phyloP scores from a whole-genome alignment of 2,329 filamentous ascomycete species.

The Beauveria australis region DNA sequence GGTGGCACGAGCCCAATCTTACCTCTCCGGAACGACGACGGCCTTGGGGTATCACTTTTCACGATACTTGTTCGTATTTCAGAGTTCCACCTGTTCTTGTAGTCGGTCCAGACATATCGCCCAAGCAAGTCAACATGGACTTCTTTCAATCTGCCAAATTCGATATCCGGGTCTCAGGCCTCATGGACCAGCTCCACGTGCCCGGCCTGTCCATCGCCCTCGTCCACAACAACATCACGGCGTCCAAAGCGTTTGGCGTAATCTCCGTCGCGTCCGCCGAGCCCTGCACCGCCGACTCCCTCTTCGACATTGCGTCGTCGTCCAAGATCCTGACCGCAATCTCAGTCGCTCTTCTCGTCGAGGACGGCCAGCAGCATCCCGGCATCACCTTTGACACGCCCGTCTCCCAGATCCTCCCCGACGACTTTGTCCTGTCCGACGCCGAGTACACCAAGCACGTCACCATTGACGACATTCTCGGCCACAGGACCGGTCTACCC shows the following conservation, averaged over 20 bases:
- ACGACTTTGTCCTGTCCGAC: conserved; percentile 7
- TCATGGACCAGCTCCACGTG: conserved; percentile 6
- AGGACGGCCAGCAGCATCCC: neutral
- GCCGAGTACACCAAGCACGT: conserved; percentile 7
- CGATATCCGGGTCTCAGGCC: neutral
- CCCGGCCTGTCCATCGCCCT: conserved; percentile 3
- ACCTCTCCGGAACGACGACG: neutral
- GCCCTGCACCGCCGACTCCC: neutral
- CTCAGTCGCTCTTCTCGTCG: conserved; percentile 3
- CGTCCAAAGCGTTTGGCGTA: neutral
- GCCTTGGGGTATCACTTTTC: neutral
- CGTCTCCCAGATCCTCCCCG: neutral
- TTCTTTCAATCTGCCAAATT: neutral
- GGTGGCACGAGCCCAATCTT: neutral
- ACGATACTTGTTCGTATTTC: neutral
- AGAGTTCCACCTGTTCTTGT: too few species aligned
- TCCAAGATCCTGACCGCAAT: conserved; percentile 6
- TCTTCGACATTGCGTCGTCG: conserved; percentile 9
- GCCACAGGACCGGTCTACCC: conserved; percentile 7
- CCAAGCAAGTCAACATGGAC: neutral
- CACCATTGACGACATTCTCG: conserved; percentile 10
- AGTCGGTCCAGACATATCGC: neutral
- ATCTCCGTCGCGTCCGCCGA: neutral
- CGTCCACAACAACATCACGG: neutral
- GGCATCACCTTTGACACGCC: conserved; percentile 4